These are phyloP conservation scores for Pyrus bretschneideri DNA, from an alignment of 306 rosid genomes.

Conservation along the genomic window DNA sequence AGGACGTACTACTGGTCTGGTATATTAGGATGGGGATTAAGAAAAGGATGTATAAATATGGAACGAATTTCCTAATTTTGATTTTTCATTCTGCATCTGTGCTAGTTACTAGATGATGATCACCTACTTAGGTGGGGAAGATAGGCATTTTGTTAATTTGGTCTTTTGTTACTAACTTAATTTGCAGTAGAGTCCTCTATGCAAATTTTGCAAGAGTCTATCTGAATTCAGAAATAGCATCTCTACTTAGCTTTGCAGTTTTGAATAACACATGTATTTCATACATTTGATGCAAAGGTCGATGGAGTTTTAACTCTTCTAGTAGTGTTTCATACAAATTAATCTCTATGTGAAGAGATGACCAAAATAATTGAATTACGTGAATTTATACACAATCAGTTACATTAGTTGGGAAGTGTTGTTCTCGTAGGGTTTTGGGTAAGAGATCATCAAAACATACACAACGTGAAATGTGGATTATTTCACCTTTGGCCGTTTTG, in stretches of 20 bases:
- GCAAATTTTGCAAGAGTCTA: constrained; percentile 11
- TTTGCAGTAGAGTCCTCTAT: constrained; percentile 1
- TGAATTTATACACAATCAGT: not conserved
- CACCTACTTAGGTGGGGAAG: constrained; percentile 2
- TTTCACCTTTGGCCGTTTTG: not conserved
- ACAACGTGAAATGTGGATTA: not conserved
- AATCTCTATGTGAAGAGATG: not conserved
- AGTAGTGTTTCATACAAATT: not conserved
- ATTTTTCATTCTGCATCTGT: not conserved
- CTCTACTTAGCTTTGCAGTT: constrained; percentile 32
- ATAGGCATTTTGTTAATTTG: not conserved
- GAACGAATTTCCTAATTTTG: not conserved
- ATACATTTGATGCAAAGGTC: not conserved
- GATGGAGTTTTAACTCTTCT: not conserved
- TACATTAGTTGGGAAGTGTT: not conserved
- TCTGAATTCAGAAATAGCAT: constrained; percentile 34
- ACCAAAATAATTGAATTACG: not conserved
- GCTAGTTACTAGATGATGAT: not conserved
- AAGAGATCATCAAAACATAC: not conserved
- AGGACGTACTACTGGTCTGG: not conserved
- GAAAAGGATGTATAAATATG: not conserved
- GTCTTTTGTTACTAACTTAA: not conserved
- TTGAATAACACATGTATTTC: constrained; percentile 10
- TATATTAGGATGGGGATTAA: not conserved
- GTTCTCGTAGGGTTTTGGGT: not conserved